Percentiles rank a stretch among this genome's conserved stretches.
These are phyloP conservation scores for Nakazawaea ambrosiae DNA, from an alignment of 805 yeast genomes.

Conservation along the genomic window DNA sequence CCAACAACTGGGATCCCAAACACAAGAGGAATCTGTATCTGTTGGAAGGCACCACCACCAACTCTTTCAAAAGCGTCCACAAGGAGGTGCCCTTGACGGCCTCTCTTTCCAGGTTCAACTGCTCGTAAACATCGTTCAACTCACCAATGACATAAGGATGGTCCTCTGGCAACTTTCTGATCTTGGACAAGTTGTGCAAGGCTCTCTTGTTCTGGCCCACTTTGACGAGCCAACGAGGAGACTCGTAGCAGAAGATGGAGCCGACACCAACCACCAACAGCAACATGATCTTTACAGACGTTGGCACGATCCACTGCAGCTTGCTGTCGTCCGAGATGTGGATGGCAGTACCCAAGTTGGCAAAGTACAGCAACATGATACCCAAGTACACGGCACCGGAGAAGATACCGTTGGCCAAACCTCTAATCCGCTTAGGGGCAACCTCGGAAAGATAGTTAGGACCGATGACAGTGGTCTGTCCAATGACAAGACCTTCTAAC, in stretches of 20 bases:
- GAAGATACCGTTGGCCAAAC: slow-evolving; percentile 43
- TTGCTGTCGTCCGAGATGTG: slow-evolving; percentile 30
- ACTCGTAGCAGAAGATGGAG: slow-evolving; percentile 37
- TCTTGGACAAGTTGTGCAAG: slow-evolving; percentile 27
- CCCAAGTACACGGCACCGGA: slow-evolving; percentile 56
- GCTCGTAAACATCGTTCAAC: slow-evolving; percentile 43
- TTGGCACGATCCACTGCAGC: slow-evolving; percentile 49
- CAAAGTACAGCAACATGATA: slow-evolving; percentile 39
- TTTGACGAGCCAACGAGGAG: slow-evolving; percentile 47
- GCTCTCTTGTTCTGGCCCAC: slow-evolving; percentile 34
- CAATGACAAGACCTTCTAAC: slow-evolving; percentile 48
- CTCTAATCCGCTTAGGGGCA: slow-evolving; percentile 46
- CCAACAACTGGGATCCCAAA: slow-evolving; percentile 35
- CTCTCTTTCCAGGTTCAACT: slow-evolving; percentile 30
- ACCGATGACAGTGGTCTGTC: slow-evolving; percentile 51
- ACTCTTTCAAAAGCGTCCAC: slow-evolving; percentile 24
- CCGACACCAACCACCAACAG: slow-evolving; percentile 37
- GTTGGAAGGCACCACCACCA: slow-evolving; percentile 30
- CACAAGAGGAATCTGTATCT: slow-evolving; percentile 40
- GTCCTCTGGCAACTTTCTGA: slow-evolving; percentile 28
- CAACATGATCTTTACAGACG: slow-evolving; percentile 37
- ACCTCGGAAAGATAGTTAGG: slow-evolving; percentile 49
- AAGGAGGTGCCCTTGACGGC: slow-evolving; percentile 19
- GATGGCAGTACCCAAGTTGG: slow-evolving; percentile 44
- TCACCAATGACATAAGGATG: slow-evolving; percentile 46